These are phyloP conservation scores for Arxiozyma heterogenica DNA, from an alignment of 1,139 yeast species.

Conservation along the genomic window DNA sequence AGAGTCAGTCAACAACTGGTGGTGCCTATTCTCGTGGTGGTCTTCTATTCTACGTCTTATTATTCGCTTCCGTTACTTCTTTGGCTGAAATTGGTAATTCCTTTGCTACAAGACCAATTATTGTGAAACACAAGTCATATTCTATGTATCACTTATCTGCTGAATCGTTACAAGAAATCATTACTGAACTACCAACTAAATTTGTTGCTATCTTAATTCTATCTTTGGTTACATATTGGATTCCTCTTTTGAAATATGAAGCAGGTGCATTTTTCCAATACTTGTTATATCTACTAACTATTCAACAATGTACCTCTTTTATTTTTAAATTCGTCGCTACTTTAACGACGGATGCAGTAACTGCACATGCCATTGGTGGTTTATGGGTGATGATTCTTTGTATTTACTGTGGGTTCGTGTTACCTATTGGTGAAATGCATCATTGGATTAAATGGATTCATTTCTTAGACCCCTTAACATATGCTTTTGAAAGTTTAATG, in stretches of 20 bases:
- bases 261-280: constrained; percentile 59
- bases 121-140: constrained; percentile 53
- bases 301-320: constrained; percentile 44
- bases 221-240: constrained; percentile 45
- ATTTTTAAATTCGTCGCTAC: constrained; percentile 56
- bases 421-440: constrained; percentile 49
- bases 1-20: constrained; percentile 34
- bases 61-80: constrained; percentile 50
- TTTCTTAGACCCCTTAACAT: constrained; percentile 49
- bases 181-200: constrained; percentile 53
- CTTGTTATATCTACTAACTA: constrained; percentile 41
- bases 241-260: constrained; percentile 45
- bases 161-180: constrained; percentile 52
- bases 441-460: constrained; percentile 59
- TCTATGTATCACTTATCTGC: constrained; percentile 60
- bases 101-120: constrained; percentile 49
- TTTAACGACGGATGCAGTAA: constrained; percentile 43
- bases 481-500: constrained; percentile 48
- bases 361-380: constrained; percentile 58
- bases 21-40: constrained; percentile 54
- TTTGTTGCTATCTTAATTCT: constrained; percentile 38
- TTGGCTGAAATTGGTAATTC: constrained; percentile 49
- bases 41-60: constrained; percentile 46
- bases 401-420: constrained; percentile 52
- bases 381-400: constrained; percentile 43